A percentile compares a stretch with the other conserved stretches of the same genome.
Evolutionary conservation across 805 yeast species (phyloP).

Genomic region (Yamadazyma insecticola): DNA sequence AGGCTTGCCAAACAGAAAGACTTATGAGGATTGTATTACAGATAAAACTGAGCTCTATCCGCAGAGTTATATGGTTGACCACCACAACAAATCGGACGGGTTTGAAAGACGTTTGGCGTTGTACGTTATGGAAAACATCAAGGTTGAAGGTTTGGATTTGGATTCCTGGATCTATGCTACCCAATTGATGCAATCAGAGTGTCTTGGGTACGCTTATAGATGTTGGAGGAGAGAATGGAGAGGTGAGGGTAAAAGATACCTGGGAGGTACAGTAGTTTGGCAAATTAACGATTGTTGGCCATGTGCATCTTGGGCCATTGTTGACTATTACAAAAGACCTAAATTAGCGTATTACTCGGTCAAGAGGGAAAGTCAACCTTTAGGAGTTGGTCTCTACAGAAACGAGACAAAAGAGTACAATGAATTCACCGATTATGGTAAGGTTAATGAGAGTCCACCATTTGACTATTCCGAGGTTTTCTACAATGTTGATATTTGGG

Average conservation of each 20-base stretch:
- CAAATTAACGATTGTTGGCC: slow-evolving; percentile 55
- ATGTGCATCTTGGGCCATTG: slow-evolving; percentile 46
- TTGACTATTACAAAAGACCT: slow-evolving; percentile 38
- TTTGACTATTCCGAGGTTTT: slow-evolving; percentile 22
- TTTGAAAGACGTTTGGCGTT: slow-evolving; percentile 40
- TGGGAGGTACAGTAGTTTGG: slow-evolving; percentile 50
- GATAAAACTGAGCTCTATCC: slow-evolving; percentile 38
- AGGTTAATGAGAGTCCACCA: slow-evolving; percentile 11
- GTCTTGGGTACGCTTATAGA: slow-evolving; percentile 42
- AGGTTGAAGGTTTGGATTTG: slow-evolving; percentile 28
- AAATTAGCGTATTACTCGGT: slow-evolving; percentile 46
- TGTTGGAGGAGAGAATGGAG: slow-evolving; percentile 48
- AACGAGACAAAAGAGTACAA: slow-evolving; percentile 6
- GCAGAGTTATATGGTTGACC: slow-evolving; percentile 40
- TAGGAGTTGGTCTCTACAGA: slow-evolving; percentile 32
- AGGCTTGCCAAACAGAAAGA: slow-evolving; percentile 36
- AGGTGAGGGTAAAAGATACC: slow-evolving; percentile 20
- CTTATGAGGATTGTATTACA: slow-evolving; percentile 32
- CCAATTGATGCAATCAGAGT: slow-evolving; percentile 49
- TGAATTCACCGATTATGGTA: slow-evolving; percentile 1
- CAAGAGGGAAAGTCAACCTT: slow-evolving; percentile 36
- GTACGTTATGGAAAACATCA: slow-evolving; percentile 44
- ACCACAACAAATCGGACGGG: slow-evolving; percentile 45
- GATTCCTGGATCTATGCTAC: slow-evolving; percentile 32
- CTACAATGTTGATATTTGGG: slow-evolving; percentile 38